Evolutionary conservation across 176 grass and related monocot species (phyloP), one percentile per base, ranked within the genome.

Genomic region (Puya raimondii): DNA sequence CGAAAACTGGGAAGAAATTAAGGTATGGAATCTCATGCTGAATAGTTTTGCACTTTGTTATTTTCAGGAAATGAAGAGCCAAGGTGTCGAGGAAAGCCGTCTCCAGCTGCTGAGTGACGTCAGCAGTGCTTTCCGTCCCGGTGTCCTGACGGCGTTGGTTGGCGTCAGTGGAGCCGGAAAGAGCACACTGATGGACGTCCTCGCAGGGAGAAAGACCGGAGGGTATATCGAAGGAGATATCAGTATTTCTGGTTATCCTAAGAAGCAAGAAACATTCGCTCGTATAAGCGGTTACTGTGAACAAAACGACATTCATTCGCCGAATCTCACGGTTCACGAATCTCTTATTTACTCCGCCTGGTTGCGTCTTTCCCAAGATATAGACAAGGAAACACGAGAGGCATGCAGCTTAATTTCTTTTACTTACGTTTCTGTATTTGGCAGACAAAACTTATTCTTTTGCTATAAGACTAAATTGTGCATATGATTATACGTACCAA

Each of bases 141-240:
- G 88, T 78, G 70, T 92, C 72, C 68, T 96, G 67, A 92, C 92
- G 33, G 92, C 92, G 74, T 69, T 96, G 56, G 86, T 96, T 63
- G 92, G 92, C 56, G 88, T 89, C 33, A 96, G 92, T 78, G 92
- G 92, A 74, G 92, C 92, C 23, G 92, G 92, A 67, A 96, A 96
- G 79, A 96, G 88, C 26, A 96, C 92, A 56, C 49, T 96, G 63
- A 92, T 96, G 92, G 92, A 96, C 78, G 92, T 96, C 48, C 65
- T 96, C 8, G 88, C 92, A 67, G 92, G 92, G 71, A 87, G 92
- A 70, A 96, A 96, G 75, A 96, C 92, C 7, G 83, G 88, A 56
- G 92, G 92, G 21, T 81, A 66, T 23, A 79, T 85, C 66, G 88
- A 91, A 83, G 92, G 92, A 78, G 78, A 75, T 11, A 87, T 96